phyloP scores from a whole-genome alignment of 352 stramenopile species.

The Peronospora destructor region DNA sequence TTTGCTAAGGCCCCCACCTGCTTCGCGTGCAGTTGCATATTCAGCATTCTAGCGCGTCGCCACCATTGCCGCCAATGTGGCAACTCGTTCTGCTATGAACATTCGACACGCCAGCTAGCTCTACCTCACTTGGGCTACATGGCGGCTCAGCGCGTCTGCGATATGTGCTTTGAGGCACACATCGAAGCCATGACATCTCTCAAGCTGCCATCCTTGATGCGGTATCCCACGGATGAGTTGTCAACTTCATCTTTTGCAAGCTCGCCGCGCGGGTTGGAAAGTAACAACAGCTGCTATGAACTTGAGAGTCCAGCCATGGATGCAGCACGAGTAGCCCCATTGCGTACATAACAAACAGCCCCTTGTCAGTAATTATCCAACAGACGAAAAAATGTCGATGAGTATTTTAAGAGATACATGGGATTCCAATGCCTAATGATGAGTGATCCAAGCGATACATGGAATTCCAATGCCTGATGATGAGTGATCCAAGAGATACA shows the following conservation, averaged over 20 bases:
- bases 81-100: constrained; percentile 81
- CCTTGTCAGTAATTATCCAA: constrained; percentile 9
- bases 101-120: constrained; percentile 65
- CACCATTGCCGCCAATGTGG: constrained; percentile 82
- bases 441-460: constrained; percentile 17
- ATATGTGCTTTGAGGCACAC: constrained; percentile 71
- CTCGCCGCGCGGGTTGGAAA: constrained; percentile 28
- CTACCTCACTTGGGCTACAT: constrained; percentile 66
- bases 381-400: constrained; percentile 19
- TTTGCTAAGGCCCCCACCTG: constrained; percentile 65
- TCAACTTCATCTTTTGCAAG: constrained; percentile 30
- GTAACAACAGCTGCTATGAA: constrained; percentile 26
- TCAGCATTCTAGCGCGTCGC: constrained; percentile 59
- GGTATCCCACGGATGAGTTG: constrained; percentile 29
- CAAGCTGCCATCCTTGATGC: constrained; percentile 28
- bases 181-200: constrained; percentile 37
- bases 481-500: constrained; percentile 19
- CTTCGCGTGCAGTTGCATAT: constrained; percentile 64
- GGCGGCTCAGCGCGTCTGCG: constrained; percentile 73
- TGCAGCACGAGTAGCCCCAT: constrained; percentile 17
- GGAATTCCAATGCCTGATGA: constrained; percentile 9
- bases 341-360: constrained; percentile 19
- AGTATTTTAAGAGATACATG: constrained; percentile 16
- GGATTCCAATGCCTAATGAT: constrained; percentile 11
- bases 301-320: constrained; percentile 19